phyloP scores from a whole-genome alignment of 2,329 filamentous ascomycete genomes.

The Paramyrothecium roridum region DNA sequence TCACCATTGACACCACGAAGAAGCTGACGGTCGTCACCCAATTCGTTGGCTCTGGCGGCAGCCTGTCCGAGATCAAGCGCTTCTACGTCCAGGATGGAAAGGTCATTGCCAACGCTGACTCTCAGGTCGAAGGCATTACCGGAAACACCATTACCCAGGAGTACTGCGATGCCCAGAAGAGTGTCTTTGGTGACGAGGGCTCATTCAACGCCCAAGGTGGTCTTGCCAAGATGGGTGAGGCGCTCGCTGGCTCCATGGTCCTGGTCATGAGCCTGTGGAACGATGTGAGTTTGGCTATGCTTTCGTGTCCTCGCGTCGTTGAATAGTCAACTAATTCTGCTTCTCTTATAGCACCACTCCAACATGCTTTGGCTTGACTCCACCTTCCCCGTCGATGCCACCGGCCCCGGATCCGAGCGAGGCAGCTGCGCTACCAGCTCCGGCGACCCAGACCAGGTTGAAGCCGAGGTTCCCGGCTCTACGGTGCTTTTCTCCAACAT shows the following conservation, averaged over 20 bases:
- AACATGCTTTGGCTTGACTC: conserved; percentile 77
- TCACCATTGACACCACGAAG: conserved; percentile 56
- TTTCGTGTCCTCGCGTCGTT: background rate
- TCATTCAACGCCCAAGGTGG: conserved; percentile 56
- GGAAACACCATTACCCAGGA: conserved; percentile 50
- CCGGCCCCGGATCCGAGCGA: conserved; percentile 45
- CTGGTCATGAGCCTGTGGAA: conserved; percentile 56
- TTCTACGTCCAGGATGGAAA: conserved; percentile 63
- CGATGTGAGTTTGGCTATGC: conserved; percentile 37
- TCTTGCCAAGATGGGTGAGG: conserved; percentile 50
- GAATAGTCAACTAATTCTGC: background rate
- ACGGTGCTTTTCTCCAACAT: conserved; percentile 58
- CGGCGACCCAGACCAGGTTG: conserved; percentile 48
- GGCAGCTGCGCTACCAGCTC: conserved; percentile 51
- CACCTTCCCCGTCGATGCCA: conserved; percentile 51
- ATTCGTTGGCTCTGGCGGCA: conserved; percentile 50
- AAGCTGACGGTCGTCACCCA: conserved; percentile 66
- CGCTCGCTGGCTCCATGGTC: conserved; percentile 39
- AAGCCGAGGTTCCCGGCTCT: conserved; percentile 41
- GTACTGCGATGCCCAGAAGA: conserved; percentile 60
- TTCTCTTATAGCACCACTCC: conserved; percentile 41
- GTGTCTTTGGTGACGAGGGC: conserved; percentile 49
- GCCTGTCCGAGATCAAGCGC: conserved; percentile 58
- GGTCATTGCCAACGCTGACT: conserved; percentile 52
- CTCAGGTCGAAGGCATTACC: conserved; percentile 31